Base-by-base conservation (phyloP, 2,329 filamentous ascomycete species). In the Mariannaea sp. region DNA sequence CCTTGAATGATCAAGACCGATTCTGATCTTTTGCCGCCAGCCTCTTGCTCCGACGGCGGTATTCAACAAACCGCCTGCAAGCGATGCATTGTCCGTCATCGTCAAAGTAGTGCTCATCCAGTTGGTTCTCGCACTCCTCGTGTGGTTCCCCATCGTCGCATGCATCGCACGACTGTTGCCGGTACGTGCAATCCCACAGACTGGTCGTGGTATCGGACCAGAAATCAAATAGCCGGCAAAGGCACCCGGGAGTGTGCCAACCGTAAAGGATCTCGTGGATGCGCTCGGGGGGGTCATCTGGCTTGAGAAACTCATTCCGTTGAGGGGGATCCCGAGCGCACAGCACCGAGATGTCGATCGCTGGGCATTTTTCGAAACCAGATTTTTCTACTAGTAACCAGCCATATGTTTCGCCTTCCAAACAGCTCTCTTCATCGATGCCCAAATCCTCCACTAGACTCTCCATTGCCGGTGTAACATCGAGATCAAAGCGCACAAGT, bases 31-130 rank as follows among this genome's bases (percentile, higher is more conserved):
- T 33, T 2, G 38, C 22, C 3, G 46, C 49, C 16, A 58, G 19
- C 33, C 53, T 53, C 9, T 48, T 56, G 6, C 56, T 59, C 6
- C 49, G 39, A 20, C 46, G 54, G n/a, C 50, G 29, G 16, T 58
- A 55, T 5, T 52, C 52, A 0, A 7, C 20, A 4, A 5, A 17
- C 12, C 55, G 53, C 17, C 57, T 42, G 29, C 58, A 61, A 22
- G 58, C 57, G 2, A 61, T 12, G 7, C 58, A 61, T 13, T 56
- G 46, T 1, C 45, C 58, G 8, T 60, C 57, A 7, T 58, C 57
- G 7, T 60, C 52, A 16, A 53, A 52, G 14, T 47, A 60, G 26
- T 60, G 58, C 12, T 60, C 58, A 12, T 45, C 7, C 33, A 50
- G 33, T 8, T 61, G 54, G 6, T n/a, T 12, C 7, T 44, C 54